Evolutionary conservation across 164 flowering plant species (phyloP), one percentile per base, ranked within the genome.

Genomic region (Santalum album): DNA sequence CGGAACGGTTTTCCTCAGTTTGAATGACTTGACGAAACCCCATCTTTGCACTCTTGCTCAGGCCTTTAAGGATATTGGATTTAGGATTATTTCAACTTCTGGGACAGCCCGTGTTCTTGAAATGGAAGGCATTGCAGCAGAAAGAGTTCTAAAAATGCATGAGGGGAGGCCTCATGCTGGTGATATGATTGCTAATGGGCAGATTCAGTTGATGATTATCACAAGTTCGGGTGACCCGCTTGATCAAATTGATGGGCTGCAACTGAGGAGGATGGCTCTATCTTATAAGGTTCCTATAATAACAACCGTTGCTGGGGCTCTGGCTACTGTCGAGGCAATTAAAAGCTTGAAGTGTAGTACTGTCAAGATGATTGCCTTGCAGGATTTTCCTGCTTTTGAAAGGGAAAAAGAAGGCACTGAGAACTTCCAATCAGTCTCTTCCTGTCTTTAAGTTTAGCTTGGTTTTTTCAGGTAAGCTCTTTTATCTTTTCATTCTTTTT

Each of bases 161-260:
- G 97, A 92, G 66, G 96, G 97, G 19, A 62, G 95, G 60, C 97
- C 97, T 2, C 90, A 89, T 70, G 96, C 96, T 18, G 96, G 76
- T 25, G 97, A 89, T 69, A 79, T 85, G 87, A 52, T 89, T 49
- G 80, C 95, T 6, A 89, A 89, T 66, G 87, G 91, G 48, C 75
- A 82, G 44, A 85, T 92, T 66, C 90, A 87, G 60, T 60, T 92
- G 68, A 83, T 89, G 94, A 83, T 92, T 62, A 83, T 92, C 43
- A 87, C 97, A n/a, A 92, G 96, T 68, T 89, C 97, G 1, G 88
- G 80, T 19, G 99, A 92, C 60, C 56, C 65, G 10, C 73, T 81
- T 61, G 96, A 91, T 64, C 82, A 80, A 68, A 78, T 77, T 54
- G 99, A 89, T 58, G 96, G 97, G 14, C 63, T 82, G 53, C 70